These are phyloP conservation scores for Bromus sterilis DNA, from an alignment of 176 grass and related monocot species.

Conservation along the genomic window DNA sequence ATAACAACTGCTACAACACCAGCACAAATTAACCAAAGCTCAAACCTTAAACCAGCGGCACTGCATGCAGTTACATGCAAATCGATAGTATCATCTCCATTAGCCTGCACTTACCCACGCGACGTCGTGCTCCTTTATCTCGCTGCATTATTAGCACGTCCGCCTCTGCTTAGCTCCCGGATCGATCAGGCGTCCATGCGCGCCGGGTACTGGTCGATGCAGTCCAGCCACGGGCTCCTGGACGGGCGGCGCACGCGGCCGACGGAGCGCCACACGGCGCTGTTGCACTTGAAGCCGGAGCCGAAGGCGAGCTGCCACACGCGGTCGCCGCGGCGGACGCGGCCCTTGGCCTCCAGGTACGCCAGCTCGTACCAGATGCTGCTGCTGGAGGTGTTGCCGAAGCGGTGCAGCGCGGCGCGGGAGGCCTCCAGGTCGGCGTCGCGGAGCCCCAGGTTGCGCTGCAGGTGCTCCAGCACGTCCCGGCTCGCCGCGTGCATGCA, in stretches of 20 bases:
- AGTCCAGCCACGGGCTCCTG: constrained; percentile 78
- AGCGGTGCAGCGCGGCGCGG: constrained; percentile 85
- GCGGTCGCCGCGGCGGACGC: constrained; percentile 79
- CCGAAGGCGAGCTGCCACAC: constrained; percentile 99
- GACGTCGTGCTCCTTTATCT: background rate
- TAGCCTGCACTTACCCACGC: background rate
- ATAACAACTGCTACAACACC: background rate
- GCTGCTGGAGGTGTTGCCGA: constrained; percentile 93
- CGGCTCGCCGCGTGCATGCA: constrained; percentile 94
- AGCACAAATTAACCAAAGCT: background rate
- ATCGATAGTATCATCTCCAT: background rate
- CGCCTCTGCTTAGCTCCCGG: background rate
- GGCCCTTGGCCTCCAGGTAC: constrained; percentile 87
- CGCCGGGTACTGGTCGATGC: constrained; percentile 61
- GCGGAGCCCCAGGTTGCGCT: constrained; percentile 71
- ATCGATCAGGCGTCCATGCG: constrained; percentile 25
- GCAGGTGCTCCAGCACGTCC: constrained; percentile 92
- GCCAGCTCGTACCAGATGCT: constrained; percentile 99
- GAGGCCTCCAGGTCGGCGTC: constrained; percentile 74
- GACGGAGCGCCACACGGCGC: constrained; percentile 85
- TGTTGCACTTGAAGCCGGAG: constrained; percentile 99
- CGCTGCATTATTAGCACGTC: background rate
- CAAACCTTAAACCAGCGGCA: background rate
- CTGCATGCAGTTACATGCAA: background rate
- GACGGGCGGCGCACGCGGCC: constrained; percentile 59